These are phyloP conservation scores for Panicum hallii DNA, from an alignment of 202 grass and related monocot species.

Conservation along the genomic window DNA sequence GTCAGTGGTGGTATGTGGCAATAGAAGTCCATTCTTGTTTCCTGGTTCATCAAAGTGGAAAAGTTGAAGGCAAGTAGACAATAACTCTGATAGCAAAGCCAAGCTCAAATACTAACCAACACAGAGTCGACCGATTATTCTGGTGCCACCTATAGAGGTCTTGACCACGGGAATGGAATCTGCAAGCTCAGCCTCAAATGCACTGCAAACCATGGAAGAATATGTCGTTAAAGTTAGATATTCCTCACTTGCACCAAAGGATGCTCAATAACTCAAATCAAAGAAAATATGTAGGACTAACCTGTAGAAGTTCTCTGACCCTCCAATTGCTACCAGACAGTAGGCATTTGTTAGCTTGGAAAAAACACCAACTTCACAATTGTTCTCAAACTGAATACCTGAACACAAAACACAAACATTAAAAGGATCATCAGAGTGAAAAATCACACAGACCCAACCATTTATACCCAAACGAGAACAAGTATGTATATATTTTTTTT, in stretches of 20 bases:
- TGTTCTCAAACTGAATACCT: conserved; percentile 99
- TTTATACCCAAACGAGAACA: not conserved
- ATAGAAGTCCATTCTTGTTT: conserved; percentile 98
- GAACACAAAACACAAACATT: not conserved
- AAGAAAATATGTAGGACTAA: conserved; percentile 14
- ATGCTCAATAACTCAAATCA: not conserved
- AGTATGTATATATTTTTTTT: not conserved
- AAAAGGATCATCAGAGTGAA: not conserved
- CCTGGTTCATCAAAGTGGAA: conserved; percentile 53
- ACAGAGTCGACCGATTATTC: conserved; percentile 83
- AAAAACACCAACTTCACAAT: conserved; percentile 97
- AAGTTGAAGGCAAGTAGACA: conserved; percentile 12
- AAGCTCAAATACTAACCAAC: conserved; percentile 59
- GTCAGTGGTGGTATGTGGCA: conserved; percentile 94
- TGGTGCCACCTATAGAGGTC: conserved; percentile 81
- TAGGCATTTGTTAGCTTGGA: conserved; percentile 98
- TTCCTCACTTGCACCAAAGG: conserved; percentile 29
- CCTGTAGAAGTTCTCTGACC: conserved; percentile 99
- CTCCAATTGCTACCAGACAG: conserved; percentile 94
- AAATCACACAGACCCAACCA: not conserved
- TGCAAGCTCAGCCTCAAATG: conserved; percentile 69
- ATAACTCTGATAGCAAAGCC: not conserved
- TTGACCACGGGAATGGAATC: conserved; percentile 81
- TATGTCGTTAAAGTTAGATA: conserved; percentile 15
- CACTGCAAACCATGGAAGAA: conserved; percentile 40